These are phyloP conservation scores for Elongisporangium prolatum DNA, from an alignment of 352 stramenopile species.

Conservation along the genomic window DNA sequence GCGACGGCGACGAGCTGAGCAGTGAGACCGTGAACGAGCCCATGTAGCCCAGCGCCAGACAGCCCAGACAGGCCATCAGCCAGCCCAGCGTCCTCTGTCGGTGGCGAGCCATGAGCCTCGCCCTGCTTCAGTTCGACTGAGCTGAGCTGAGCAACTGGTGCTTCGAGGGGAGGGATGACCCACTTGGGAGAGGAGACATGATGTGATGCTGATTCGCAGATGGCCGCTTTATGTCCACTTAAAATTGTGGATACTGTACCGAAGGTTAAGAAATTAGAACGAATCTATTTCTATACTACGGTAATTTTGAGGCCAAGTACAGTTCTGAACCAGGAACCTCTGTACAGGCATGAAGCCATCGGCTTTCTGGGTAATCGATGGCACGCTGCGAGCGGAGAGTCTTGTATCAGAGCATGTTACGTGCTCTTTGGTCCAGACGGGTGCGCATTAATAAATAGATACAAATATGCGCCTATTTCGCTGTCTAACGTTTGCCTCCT, in stretches of 20 bases:
- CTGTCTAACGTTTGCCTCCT: background rate
- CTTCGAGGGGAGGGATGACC: background rate
- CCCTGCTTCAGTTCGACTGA: background rate
- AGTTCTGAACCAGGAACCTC: too few relatives aligned
- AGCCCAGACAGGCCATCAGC: slow-evolving; percentile 33
- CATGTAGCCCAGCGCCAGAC: slow-evolving; percentile 30
- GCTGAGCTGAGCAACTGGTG: background rate
- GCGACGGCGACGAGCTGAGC: slow-evolving; percentile 8
- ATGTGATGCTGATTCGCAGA: background rate
- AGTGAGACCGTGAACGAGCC: slow-evolving; percentile 23
- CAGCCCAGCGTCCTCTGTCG: slow-evolving; percentile 19
- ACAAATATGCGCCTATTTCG: background rate
- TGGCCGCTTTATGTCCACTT: background rate
- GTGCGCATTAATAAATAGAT: background rate
- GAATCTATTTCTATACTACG: background rate
- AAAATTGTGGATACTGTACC: background rate
- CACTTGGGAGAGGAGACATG: background rate
- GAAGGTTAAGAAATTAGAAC: background rate
- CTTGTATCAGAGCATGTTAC: background rate
- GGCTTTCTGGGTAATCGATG: background rate
- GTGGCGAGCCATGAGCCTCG: background rate
- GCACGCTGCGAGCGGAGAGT: background rate
- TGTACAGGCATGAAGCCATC: background rate
- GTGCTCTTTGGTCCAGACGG: background rate
- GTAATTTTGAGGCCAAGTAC: too few relatives aligned